These are phyloP conservation scores for Rosa multiflora DNA, from an alignment of 306 rosid species.

Conservation along the genomic window DNA sequence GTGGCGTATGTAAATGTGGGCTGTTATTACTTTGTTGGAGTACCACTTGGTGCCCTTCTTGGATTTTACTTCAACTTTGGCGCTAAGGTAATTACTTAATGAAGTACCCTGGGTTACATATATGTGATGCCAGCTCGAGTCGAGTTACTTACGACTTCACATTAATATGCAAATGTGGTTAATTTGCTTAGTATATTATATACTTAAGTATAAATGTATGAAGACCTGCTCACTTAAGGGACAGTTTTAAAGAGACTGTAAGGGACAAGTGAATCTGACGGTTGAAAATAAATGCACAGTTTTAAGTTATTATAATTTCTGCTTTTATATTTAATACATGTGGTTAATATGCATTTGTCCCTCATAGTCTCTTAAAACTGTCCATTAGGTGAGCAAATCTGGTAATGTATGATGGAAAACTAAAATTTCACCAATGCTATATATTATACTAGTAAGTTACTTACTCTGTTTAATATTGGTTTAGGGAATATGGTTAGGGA, in stretches of 20 bases:
- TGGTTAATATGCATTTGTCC: too few relatives aligned
- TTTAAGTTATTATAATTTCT: too few relatives aligned
- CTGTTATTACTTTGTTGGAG: conserved; percentile 60
- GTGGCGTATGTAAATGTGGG: conserved; percentile 80
- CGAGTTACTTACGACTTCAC: neutral
- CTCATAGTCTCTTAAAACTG: too few relatives aligned
- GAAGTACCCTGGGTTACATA: neutral
- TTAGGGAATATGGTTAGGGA: conserved; percentile 82
- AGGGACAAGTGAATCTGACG: too few relatives aligned
- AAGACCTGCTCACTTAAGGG: too few relatives aligned
- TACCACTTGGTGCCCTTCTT: conserved; percentile 57
- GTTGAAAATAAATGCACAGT: too few relatives aligned
- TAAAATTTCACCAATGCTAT: neutral
- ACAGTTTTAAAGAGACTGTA: too few relatives aligned
- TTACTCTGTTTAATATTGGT: neutral
- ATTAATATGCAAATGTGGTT: neutral
- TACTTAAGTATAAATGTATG: too few relatives aligned
- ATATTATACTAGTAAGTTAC: neutral
- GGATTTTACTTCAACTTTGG: conserved; percentile 66
- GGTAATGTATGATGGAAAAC: too few relatives aligned
- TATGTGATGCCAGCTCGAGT: neutral
- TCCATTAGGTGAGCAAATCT: too few relatives aligned
- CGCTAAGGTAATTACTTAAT: conserved; percentile 52
- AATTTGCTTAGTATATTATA: too few relatives aligned
- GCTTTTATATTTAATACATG: too few relatives aligned